phyloP scores from a whole-genome alignment of 192 early-diverging fungal genomes.

The Gaertneriomyces semiglobifer region DNA sequence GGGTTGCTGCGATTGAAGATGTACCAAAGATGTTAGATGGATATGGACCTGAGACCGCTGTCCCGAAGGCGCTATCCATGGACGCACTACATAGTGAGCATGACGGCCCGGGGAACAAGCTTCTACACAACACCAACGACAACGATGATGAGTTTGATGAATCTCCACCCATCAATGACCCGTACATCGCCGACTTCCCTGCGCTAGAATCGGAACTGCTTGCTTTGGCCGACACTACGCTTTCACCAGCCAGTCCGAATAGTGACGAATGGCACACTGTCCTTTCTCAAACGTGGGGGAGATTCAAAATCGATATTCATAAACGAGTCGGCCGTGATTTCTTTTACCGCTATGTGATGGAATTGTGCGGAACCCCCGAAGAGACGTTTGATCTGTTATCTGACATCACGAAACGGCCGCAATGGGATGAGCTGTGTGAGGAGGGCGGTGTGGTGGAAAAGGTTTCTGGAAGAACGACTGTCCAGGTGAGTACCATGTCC shows the following conservation, averaged over 20 bases:
- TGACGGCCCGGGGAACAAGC: no score
- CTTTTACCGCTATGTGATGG: slow-evolving; percentile 41
- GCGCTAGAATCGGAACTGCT: slow-evolving; percentile 21
- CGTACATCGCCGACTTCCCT: slow-evolving; percentile 19
- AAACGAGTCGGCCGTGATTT: slow-evolving; percentile 23
- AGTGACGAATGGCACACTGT: slow-evolving; percentile 17
- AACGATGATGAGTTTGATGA: not conserved
- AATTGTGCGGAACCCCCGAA: slow-evolving; percentile 41
- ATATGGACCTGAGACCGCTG: no score
- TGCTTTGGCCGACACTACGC: slow-evolving; percentile 13
- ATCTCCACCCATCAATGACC: slow-evolving; percentile 2
- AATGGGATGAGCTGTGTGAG: slow-evolving; percentile 46
- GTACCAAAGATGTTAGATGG: no score
- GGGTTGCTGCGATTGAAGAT: no score
- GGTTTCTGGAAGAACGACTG: slow-evolving; percentile 15
- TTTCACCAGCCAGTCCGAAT: slow-evolving; percentile 12
- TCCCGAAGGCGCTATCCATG: no score
- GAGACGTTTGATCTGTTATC: slow-evolving; percentile 43
- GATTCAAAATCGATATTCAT: slow-evolving; percentile 34
- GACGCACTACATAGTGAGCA: no score
- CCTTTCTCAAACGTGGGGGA: slow-evolving; percentile 4
- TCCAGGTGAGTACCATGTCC: slow-evolving; percentile 22
- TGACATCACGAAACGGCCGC: slow-evolving; percentile 26
- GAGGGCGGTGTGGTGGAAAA: slow-evolving; percentile 31
- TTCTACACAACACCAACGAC: no score